Conservation (phyloP, 2,329 filamentous ascomycete species). For the Diaporthe ilicicola region DNA sequence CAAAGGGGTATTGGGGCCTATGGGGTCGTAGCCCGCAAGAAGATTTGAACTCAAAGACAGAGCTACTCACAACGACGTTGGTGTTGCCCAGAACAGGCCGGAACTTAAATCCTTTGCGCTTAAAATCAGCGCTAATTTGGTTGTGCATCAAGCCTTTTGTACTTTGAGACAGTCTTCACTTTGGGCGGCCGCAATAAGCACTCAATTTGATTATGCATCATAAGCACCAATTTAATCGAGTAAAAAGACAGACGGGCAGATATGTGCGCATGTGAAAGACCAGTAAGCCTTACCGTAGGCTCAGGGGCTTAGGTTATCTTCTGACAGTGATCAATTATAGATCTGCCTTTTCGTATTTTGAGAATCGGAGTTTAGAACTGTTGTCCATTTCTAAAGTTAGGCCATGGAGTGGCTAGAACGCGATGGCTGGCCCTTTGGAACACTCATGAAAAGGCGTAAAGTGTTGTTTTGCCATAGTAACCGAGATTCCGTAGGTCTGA, state of each 20-base stretch:
- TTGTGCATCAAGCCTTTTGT: background rate
- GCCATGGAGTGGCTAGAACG: too few relatives aligned
- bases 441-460: too few relatives aligned
- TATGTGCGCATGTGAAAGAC: background rate
- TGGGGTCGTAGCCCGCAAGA: background rate
- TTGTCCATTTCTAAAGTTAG: too few relatives aligned
- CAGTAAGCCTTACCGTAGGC: background rate
- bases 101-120: constrained; percentile 92
- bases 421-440: too few relatives aligned
- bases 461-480: too few relatives aligned
- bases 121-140: constrained; percentile 41
- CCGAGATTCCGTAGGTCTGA: too few relatives aligned
- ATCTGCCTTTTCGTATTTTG: background rate
- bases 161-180: too few relatives aligned
- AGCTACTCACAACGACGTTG: constrained; percentile 85
- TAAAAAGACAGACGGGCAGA: background rate
- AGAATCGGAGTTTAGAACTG: too few relatives aligned
- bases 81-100: constrained; percentile 88
- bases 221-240: background rate
- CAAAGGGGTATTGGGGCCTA: background rate
- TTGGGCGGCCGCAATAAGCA: too few relatives aligned
- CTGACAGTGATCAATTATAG: background rate
- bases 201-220: too few relatives aligned
- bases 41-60: constrained; percentile 71
- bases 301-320: background rate